Conservation (phyloP, 192 early-diverging fungal species). For the Phlyctochytrium bullatum region DNA sequence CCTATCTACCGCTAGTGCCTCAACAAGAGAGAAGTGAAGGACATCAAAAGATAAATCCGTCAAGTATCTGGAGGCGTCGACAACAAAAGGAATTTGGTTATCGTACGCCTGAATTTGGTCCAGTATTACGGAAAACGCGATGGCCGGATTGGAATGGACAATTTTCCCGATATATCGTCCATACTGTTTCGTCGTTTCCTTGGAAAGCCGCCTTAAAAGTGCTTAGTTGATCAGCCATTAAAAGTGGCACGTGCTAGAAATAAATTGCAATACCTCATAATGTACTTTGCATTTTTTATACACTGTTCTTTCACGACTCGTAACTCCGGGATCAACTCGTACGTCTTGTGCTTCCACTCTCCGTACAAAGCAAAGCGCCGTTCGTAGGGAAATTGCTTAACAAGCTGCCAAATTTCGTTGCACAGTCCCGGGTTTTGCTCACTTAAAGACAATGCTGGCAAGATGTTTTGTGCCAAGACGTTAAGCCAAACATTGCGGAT, state of each 20-base stretch:
- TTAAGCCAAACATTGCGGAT: constrained; percentile 40
- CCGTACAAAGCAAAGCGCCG: constrained; percentile 71
- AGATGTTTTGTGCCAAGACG: constrained; percentile 45
- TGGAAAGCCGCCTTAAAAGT: constrained; percentile 61
- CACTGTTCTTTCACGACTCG: constrained; percentile 41
- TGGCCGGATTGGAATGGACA: constrained; percentile 70
- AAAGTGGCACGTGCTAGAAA: too few relatives aligned
- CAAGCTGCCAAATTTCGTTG: constrained; percentile 62
- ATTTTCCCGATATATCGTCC: constrained; percentile 72
- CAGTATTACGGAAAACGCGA: constrained; percentile 68
- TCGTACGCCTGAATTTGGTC: constrained; percentile 69
- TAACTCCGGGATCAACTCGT: constrained; percentile 54
- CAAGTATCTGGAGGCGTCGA: constrained; percentile 75
- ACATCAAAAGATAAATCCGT: constrained; percentile 74
- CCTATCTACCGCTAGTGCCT: constrained; percentile 56
- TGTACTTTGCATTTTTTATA: constrained; percentile 53
- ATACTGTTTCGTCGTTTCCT: constrained; percentile 69
- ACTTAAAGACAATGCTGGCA: constrained; percentile 66
- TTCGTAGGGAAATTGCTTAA: constrained; percentile 58
- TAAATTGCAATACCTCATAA: too few relatives aligned
- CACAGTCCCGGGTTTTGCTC: constrained; percentile 65
- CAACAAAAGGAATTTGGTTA: constrained; percentile 70
- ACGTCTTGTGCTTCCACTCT: constrained; percentile 70
- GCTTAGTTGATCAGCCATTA: constrained; percentile 9
- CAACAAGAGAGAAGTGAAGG: constrained; percentile 64